Conservation (phyloP, 371 early-diverging fungal species). For the Thermomucor indicae-seudaticae region DNA sequence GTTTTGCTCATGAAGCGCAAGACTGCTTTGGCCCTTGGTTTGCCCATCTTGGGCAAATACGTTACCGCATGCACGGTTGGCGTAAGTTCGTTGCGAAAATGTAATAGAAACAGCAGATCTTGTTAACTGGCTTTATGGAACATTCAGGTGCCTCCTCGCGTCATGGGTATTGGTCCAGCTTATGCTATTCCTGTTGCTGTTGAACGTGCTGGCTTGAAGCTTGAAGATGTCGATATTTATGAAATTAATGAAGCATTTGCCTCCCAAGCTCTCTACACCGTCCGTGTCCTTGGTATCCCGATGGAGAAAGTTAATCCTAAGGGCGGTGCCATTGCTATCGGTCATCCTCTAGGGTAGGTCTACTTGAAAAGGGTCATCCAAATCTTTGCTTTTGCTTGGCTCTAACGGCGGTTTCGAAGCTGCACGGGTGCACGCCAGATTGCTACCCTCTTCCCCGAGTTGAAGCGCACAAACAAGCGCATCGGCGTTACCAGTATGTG, state of each 20-base stretch:
- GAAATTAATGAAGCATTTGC: conserved; percentile 98
- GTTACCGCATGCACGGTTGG: conserved; percentile 88
- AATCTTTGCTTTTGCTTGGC: too few species aligned
- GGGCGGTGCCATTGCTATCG: conserved; percentile 97
- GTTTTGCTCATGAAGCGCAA: conserved; percentile 94
- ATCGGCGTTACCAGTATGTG: conserved; percentile 88
- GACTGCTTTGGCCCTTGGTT: conserved; percentile 81
- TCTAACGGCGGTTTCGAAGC: too few species aligned
- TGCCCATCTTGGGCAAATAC: conserved; percentile 87
- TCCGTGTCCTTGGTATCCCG: conserved; percentile 76
- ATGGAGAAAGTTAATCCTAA: conserved; percentile 90
- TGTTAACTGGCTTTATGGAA: neutral
- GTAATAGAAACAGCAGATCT: neutral
- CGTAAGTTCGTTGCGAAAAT: conserved; percentile 33
- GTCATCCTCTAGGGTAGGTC: conserved; percentile 76
- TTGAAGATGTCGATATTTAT: conserved; percentile 77
- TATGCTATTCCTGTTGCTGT: conserved; percentile 91
- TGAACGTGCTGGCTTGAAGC: conserved; percentile 74
- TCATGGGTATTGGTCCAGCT: conserved; percentile 97
- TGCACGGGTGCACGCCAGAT: conserved; percentile 96
- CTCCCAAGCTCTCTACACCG: conserved; percentile 88
- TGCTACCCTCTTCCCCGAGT: conserved; percentile 86
- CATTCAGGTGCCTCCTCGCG: conserved; percentile 71
- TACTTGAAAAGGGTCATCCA: neutral
- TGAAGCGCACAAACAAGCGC: conserved; percentile 72